phyloP scores from a whole-genome alignment of 441 rosid species.

The Caryocar brasiliense region DNA sequence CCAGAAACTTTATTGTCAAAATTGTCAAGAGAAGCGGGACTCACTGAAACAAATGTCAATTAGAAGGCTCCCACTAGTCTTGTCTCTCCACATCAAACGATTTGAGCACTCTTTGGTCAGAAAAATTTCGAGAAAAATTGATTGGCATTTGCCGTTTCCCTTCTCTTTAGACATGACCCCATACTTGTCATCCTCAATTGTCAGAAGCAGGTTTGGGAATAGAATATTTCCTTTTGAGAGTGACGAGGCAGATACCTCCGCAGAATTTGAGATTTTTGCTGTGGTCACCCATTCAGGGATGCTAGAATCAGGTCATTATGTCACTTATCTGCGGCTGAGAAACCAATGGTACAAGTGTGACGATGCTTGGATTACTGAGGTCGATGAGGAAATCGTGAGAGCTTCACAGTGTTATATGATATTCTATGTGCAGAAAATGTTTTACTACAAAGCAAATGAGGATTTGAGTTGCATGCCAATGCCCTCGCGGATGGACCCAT shows the following conservation, averaged over 20 bases:
- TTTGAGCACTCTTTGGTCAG: conserved; percentile 61
- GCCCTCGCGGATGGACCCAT: conserved; percentile 29
- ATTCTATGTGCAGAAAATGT: conserved; percentile 67
- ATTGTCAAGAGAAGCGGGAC: conserved; percentile 57
- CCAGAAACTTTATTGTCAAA: conserved; percentile 68
- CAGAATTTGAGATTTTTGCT: conserved; percentile 76
- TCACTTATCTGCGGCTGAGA: conserved; percentile 56
- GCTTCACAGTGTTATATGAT: conserved; percentile 78
- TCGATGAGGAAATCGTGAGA: conserved; percentile 70
- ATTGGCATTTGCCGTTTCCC: conserved; percentile 69
- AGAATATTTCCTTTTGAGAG: conserved; percentile 49
- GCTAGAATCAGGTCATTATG: conserved; percentile 77
- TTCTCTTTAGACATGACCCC: conserved; percentile 69
- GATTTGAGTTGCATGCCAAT: conserved; percentile 34
- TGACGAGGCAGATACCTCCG: conserved; percentile 37
- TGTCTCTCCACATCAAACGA: conserved; percentile 72
- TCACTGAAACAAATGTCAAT: conserved; percentile 72
- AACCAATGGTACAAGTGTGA: conserved; percentile 82
- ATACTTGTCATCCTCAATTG: conserved; percentile 59
- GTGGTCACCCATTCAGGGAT: conserved; percentile 74
- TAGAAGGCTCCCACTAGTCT: conserved; percentile 61
- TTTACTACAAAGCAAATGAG: conserved; percentile 45
- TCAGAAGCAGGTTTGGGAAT: conserved; percentile 59
- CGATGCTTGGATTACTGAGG: conserved; percentile 82
- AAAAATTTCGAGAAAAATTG: conserved; percentile 52